A percentile compares a stretch with the other conserved stretches of the same genome.
Conservation (phyloP, 208 protist species). For the Leishmania martiniquensis region DNA sequence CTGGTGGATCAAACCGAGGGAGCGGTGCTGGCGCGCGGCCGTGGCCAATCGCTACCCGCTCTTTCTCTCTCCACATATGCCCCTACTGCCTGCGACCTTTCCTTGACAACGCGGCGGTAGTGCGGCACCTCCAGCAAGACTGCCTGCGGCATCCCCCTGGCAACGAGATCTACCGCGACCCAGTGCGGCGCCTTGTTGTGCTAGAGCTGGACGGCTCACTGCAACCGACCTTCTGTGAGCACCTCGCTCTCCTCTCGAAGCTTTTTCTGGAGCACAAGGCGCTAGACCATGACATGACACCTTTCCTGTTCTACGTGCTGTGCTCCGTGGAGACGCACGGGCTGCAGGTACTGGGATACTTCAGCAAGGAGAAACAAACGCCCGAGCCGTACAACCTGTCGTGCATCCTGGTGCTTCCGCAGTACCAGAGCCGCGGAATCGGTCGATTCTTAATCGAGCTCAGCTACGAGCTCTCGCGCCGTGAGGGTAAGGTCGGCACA, state of each 20-base stretch:
- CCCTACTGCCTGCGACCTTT: constrained; percentile 98
- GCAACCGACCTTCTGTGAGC: constrained; percentile 98
- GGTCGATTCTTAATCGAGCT: constrained; percentile 99
- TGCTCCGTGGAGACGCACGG: constrained; percentile 94
- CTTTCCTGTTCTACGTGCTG: constrained; percentile 99
- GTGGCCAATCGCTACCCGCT: constrained; percentile 40
- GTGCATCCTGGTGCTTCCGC: constrained; percentile 99
- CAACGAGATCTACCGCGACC: constrained; percentile 89
- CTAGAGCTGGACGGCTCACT: constrained; percentile 98
- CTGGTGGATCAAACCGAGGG: not conserved
- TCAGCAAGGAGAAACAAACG: constrained; percentile 98
- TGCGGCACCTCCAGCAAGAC: constrained; percentile 86
- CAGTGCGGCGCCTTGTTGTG: constrained; percentile 88
- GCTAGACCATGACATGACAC: constrained; percentile 99
- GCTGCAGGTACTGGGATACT: constrained; percentile 98
- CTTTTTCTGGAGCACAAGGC: constrained; percentile 99
- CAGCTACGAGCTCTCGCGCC: constrained; percentile 98
- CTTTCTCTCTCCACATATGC: constrained; percentile 96
- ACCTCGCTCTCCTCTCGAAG: constrained; percentile 99
- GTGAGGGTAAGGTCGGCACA: constrained; percentile 95
- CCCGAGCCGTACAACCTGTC: constrained; percentile 98
- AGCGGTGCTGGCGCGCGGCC: not conserved
- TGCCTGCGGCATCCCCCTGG: constrained; percentile 91
- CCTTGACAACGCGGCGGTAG: constrained; percentile 72
- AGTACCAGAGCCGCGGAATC: constrained; percentile 96